Conservation (phyloP, 2,329 filamentous ascomycete species). For the Xylariaceae sp. region DNA sequence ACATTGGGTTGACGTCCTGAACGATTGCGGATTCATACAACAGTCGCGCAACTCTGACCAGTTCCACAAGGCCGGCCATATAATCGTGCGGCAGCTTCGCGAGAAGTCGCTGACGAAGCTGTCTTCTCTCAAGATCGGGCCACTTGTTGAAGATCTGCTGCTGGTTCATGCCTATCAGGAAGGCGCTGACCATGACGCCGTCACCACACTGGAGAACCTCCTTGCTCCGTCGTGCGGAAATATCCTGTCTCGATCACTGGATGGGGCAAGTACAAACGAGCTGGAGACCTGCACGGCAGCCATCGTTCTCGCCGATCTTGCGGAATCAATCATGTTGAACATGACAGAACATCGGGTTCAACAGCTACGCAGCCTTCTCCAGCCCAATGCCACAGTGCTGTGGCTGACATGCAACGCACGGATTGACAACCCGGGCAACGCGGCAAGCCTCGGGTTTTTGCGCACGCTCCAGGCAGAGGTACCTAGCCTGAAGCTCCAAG, state of each 20-base stretch:
- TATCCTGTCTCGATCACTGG: slow-evolving; percentile 24
- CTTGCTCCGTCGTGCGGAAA: slow-evolving; percentile 21
- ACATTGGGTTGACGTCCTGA: slow-evolving; percentile 33
- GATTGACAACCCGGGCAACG: slow-evolving; percentile 22
- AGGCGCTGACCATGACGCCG: slow-evolving; percentile 16
- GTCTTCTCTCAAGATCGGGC: neutral
- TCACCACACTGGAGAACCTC: slow-evolving; percentile 14
- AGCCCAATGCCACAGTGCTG: slow-evolving; percentile 20
- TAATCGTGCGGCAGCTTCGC: slow-evolving; percentile 36
- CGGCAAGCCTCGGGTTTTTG: slow-evolving; percentile 28
- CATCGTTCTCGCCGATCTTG: slow-evolving; percentile 36
- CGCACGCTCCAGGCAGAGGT: slow-evolving; percentile 30
- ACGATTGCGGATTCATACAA: slow-evolving; percentile 32
- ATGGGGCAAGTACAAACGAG: slow-evolving; percentile 20
- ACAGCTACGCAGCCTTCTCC: slow-evolving; percentile 21
- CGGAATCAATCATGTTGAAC: slow-evolving; percentile 30
- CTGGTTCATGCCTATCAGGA: slow-evolving; percentile 28
- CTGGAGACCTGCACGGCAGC: slow-evolving; percentile 27
- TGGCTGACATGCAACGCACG: slow-evolving; percentile 25
- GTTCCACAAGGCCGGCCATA: slow-evolving; percentile 28
- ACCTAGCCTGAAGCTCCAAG: slow-evolving; percentile 24
- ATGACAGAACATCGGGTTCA: slow-evolving; percentile 33
- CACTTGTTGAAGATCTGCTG: slow-evolving; percentile 26
- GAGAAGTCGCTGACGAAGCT: slow-evolving; percentile 18
- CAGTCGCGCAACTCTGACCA: slow-evolving; percentile 32